Evolutionary conservation across 805 yeast species (phyloP), one percentile per base, ranked within the genome.

Genomic region (Torulaspora franciscae): DNA sequence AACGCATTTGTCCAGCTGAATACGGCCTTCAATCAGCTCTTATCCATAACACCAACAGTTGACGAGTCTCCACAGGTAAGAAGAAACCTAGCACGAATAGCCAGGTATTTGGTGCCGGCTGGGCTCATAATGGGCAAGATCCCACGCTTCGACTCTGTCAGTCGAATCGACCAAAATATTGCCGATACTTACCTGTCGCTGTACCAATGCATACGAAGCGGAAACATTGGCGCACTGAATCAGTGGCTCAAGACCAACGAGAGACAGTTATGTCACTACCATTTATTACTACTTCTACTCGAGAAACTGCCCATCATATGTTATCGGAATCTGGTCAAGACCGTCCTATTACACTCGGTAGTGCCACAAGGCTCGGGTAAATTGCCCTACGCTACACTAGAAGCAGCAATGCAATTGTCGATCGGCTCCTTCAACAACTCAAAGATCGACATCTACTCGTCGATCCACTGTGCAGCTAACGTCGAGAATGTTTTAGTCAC

Each of bases 111-210:
- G 32, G 49, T 81, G 1, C 82, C 87, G 0, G 65, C 75, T 0
- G 70, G 79, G 2, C 58, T 82, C 6, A 57, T 80, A 1, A 67
- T 79, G 32, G 88, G 88, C 0, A 73, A 74, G 39, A 47, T 67
- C 10, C 85, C 86, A 0, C 64, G 66, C 23, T 57, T 62, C 9
- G 50, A 44, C 2, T 17, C 67, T 9, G 41, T 68, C 13, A 51
- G 46, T 13, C 37, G 36, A 36, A 54, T 54, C 47, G 65, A 48
- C 35, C 48, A 33, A 52, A 60, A 44, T 6, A 50, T 69, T 10
- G 50, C 62, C 26, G 68, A 49, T 25, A 57, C 65, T 6, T 78
- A 77, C 51, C 51, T 57, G 3, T 62, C 65, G 9, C 51, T 83
- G 15, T 54, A 59, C n/a, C 46, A 47, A 1, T 57, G 68, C 6